Conservation (phyloP, 2,329 filamentous ascomycete genomes). For the Trichoderma koningii region DNA sequence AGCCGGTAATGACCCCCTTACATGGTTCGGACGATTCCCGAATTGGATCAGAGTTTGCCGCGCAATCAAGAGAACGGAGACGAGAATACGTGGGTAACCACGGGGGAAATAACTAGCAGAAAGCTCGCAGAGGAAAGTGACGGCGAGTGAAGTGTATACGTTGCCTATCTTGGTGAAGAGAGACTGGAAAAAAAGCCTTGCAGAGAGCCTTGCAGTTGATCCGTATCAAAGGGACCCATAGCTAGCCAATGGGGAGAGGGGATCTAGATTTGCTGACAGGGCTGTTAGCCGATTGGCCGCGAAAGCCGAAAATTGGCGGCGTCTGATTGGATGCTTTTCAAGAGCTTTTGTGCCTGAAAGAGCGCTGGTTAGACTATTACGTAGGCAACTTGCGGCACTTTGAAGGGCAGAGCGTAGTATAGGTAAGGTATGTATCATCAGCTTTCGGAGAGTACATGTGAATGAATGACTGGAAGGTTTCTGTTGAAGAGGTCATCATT, state of each 20-base stretch:
- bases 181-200: conserved; percentile 16
- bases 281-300: conserved; percentile 23
- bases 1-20: not conserved
- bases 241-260: conserved; percentile 11
- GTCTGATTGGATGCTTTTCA: not conserved
- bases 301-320: conserved; percentile 5
- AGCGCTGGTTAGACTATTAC: no score
- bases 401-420: no score
- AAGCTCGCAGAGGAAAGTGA: not conserved
- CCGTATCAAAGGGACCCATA: conserved; percentile 13
- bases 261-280: conserved; percentile 19
- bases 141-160: no score
- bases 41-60: not conserved
- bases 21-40: conserved; percentile 8
- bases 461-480: no score
- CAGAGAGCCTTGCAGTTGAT: conserved; percentile 24
- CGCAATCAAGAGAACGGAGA: not conserved
- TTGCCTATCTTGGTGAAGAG: not conserved
- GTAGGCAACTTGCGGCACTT: no score
- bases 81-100: not conserved
- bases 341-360: not conserved
- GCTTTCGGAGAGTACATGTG: no score
- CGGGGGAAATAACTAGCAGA: not conserved
- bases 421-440: no score
- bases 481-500: no score